A percentile compares a stretch with the other conserved stretches of the same genome.
Evolutionary conservation across 1,284 basidiomycete genomes (phyloP).

Genomic region (Cystobasidium pallidum): DNA sequence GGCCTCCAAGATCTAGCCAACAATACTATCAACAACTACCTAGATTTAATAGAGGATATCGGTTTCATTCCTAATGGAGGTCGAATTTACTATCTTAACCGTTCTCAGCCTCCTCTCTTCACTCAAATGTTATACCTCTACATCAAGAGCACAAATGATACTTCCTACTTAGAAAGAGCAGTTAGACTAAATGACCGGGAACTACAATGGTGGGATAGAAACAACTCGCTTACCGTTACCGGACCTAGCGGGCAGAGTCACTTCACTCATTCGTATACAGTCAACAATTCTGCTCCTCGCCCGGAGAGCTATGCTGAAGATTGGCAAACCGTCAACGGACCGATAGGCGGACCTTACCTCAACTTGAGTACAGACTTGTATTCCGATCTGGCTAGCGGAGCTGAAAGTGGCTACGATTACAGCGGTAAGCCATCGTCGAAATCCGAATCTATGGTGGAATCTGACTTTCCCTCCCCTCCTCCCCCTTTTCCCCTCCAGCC

Average conservation of each 20-base stretch:
- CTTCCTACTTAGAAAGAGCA: conserved; percentile 66
- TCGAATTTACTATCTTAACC: conserved; percentile 70
- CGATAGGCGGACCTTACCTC: conserved; percentile 59
- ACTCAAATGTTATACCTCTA: conserved; percentile 70
- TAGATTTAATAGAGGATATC: conserved; percentile 72
- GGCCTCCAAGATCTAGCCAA: conserved; percentile 35
- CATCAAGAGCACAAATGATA: conserved; percentile 66
- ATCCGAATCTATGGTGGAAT: too few relatives aligned
- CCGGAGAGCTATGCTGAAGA: conserved; percentile 63
- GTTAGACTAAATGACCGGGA: conserved; percentile 73
- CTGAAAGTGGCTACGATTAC: conserved; percentile 66
- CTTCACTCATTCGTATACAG: conserved; percentile 69
- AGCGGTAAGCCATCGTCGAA: conserved; percentile 19
- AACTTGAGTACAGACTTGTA: conserved; percentile 62
- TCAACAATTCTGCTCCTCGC: conserved; percentile 63
- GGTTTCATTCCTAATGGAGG: conserved; percentile 95
- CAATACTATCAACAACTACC: conserved; percentile 51
- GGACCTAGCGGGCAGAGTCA: conserved; percentile 70
- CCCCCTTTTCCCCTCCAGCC: neutral
- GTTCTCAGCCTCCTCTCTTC: conserved; percentile 71
- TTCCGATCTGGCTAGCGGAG: conserved; percentile 83
- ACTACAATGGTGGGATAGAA: conserved; percentile 76
- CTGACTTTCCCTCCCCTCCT: too few relatives aligned
- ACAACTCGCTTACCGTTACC: conserved; percentile 72
- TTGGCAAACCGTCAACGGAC: conserved; percentile 72